Evolutionary conservation across 305 asterid genomes (phyloP).

Genomic region (Fraxinus xanthoxyloides): DNA sequence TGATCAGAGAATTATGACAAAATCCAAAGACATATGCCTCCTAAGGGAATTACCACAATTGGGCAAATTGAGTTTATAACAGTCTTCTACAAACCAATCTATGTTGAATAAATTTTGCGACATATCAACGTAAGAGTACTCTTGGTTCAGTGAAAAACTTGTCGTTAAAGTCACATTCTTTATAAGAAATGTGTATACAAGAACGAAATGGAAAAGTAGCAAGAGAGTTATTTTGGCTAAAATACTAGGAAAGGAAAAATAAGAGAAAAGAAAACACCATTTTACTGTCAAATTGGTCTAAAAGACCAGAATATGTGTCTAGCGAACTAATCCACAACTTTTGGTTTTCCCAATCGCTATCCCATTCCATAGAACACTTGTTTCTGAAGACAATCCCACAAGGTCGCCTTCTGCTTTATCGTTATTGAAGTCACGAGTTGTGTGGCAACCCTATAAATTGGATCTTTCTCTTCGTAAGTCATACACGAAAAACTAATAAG

Average conservation of each 20-base stretch:
- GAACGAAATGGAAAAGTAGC: neutral
- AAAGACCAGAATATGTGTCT: neutral
- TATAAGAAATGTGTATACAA: neutral
- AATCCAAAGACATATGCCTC: neutral
- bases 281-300: neutral
- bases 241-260: neutral
- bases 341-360: neutral
- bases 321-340: neutral
- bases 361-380: neutral
- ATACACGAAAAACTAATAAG: neutral
- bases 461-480: neutral
- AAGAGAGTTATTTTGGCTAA: neutral
- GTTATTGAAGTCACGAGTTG: neutral
- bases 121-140: neutral
- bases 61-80: neutral
- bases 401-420: neutral
- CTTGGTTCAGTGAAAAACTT: neutral
- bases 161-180: neutral
- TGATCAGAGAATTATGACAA: neutral
- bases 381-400: neutral
- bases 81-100: neutral
- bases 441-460: neutral
- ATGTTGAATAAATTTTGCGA: neutral
- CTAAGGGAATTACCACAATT: neutral
- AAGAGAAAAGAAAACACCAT: neutral